These are phyloP conservation scores for Linnemannia exigua DNA, from an alignment of 192 early-diverging fungal genomes.

Conservation along the genomic window DNA sequence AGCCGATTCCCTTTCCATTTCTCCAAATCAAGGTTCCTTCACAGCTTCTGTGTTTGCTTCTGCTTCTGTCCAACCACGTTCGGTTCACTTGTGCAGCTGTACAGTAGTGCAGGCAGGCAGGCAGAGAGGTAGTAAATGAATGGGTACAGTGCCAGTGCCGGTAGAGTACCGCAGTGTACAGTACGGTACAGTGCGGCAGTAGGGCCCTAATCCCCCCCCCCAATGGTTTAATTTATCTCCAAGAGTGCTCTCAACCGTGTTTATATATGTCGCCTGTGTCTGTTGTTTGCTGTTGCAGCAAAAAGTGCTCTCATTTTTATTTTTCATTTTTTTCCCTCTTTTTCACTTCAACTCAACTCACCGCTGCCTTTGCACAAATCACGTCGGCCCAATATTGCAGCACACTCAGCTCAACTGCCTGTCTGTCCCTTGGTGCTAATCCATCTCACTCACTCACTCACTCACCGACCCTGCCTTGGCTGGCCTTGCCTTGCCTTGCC, in stretches of 20 bases:
- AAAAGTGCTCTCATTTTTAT: not conserved
- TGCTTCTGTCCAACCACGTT: not conserved
- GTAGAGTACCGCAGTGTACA: too few relatives aligned
- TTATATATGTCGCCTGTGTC: not conserved
- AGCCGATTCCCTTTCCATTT: not conserved
- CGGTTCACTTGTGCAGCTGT: too few relatives aligned
- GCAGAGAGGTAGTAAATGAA: too few relatives aligned
- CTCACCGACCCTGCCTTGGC: not conserved
- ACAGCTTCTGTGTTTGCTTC: not conserved
- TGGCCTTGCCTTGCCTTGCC: not conserved
- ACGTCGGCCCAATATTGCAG: not conserved
- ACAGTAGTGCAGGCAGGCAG: too few relatives aligned
- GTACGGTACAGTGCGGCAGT: not conserved
- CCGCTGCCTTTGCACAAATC: not conserved
- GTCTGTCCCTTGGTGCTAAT: too few relatives aligned
- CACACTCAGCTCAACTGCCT: too few relatives aligned
- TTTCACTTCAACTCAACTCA: slow-evolving; percentile 9
- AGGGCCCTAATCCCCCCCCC: not conserved
- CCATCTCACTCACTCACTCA: not conserved
- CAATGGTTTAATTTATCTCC: not conserved
- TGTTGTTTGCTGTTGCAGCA: not conserved
- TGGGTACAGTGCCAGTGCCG: too few relatives aligned
- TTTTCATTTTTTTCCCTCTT: slow-evolving; percentile 10
- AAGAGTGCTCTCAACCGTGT: not conserved
- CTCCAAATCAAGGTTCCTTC: not conserved